Base-by-base conservation (phyloP, 2,329 filamentous ascomycete genomes). In the Elsinoe arachidis region DNA sequence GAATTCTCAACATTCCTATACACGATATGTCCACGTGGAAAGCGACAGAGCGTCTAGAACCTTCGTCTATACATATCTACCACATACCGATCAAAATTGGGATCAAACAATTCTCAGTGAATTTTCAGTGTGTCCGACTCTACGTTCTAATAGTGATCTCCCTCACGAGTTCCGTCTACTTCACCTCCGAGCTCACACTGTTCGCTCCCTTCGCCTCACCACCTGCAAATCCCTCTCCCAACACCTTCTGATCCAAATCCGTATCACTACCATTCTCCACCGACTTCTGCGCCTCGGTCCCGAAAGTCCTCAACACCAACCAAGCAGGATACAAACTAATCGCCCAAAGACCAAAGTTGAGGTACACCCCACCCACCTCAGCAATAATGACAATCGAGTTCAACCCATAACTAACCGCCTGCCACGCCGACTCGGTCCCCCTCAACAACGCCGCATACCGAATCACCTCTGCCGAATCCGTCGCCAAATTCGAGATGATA, bases 351-450 rank as follows among this genome's bases (percentile, higher is more conserved):
- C 73, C 80, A 66, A 88, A 87, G 64, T 88, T 89, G 63, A 88
- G 72, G 65, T 89, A 89, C 0, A 87, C 77, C 14, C 77, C 82
- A 2, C 85, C 86, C 2, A 87, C 77, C 52, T 83, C 73, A 1
- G 80, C 84, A 67, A 89, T 84, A 5, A 87, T 67, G 0, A 74
- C 71, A 9, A 88, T 62, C 2, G 82, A 84, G 7, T 79, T 80
- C 0, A 88, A 69, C 0, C 86, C 86, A 59, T 89, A 90, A 64
- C 83, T 86, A 14, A 90, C 71, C 5, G 85, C 86, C 66, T 90
- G 86, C 72, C 83, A 85, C 0, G 84, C 86, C 1, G 84, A 87
- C 69, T 90, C 86, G 0, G 83, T 86, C 1, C 83, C 86, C 57
- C 86, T 77, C 2, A 90, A 73, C 11, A 90, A 69, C 0, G 83